Percentiles rank a stretch among this genome's conserved stretches.
Conservation (phyloP, 169 alveolate genomes). For the Eimeria necatrix region DNA sequence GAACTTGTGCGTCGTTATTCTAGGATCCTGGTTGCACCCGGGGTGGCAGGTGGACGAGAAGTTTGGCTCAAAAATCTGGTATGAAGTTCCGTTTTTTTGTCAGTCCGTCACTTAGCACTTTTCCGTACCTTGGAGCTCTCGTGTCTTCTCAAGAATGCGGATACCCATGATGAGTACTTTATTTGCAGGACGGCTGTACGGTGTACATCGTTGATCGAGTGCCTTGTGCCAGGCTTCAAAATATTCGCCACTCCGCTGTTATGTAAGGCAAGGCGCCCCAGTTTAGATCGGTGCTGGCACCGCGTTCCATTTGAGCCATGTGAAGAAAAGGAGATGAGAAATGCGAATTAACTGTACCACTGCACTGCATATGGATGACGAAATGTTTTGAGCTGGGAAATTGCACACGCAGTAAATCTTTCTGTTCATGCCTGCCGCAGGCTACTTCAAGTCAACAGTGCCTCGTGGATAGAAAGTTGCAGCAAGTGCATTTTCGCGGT, state of each 20-base stretch:
- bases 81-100: not conserved
- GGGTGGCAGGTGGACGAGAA: slow-evolving; percentile 30
- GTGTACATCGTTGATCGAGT: not conserved
- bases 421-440: not conserved
- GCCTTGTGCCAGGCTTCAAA: slow-evolving; percentile 18
- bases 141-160: too few relatives aligned
- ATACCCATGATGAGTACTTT: too few relatives aligned
- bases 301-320: too few relatives aligned
- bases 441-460: slow-evolving; percentile 17
- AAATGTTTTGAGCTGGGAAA: not conserved
- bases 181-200: slow-evolving; percentile 22
- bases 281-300: too few relatives aligned
- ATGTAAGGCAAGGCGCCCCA: not conserved
- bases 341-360: too few relatives aligned
- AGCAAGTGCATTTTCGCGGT: slow-evolving; percentile 28
- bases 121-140: too few relatives aligned
- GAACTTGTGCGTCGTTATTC: not conserved
- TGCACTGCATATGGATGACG: too few relatives aligned
- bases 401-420: not conserved
- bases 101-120: not conserved
- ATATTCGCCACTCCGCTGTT: not conserved
- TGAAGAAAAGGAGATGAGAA: too few relatives aligned
- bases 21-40: slow-evolving; percentile 23
- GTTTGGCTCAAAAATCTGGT: slow-evolving; percentile 28
- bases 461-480: not conserved